Conservation (phyloP, 805 yeast genomes). For the Wickerhamomyces pijperi region DNA sequence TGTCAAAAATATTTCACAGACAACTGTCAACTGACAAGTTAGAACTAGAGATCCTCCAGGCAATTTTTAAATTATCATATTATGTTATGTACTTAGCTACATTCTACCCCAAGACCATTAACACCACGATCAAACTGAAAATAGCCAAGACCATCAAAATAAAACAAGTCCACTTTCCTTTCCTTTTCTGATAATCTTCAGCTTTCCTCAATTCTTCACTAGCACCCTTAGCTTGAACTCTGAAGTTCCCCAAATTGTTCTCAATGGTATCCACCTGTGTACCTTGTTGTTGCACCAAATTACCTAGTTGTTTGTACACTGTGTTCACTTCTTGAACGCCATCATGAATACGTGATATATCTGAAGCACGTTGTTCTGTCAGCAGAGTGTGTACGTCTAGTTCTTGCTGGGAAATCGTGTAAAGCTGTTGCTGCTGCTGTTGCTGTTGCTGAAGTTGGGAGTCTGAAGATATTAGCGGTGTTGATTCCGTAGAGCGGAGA, state of each 20-base stretch:
- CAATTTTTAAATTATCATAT: no score
- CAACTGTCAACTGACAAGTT: no score
- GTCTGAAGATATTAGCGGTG: conserved; percentile 12
- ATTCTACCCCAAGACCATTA: conserved; percentile 36
- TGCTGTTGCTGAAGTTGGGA: conserved; percentile 9
- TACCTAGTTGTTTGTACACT: conserved; percentile 72
- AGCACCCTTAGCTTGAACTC: conserved; percentile 59
- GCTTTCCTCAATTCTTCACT: conserved; percentile 63
- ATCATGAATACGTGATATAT: conserved; percentile 58
- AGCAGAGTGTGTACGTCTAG: conserved; percentile 52
- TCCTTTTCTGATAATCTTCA: conserved; percentile 57
- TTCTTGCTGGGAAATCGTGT: conserved; percentile 32
- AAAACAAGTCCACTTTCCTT: conserved; percentile 67
- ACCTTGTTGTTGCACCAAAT: conserved; percentile 76
- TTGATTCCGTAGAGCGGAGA: conserved; percentile 7
- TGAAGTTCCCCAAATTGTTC: conserved; percentile 56
- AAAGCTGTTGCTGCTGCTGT: conserved; percentile 26
- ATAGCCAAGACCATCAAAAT: conserved; percentile 47
- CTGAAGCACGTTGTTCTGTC: conserved; percentile 64
- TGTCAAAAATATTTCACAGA: no score
- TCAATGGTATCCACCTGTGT: conserved; percentile 76
- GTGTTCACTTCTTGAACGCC: conserved; percentile 81
- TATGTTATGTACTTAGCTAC: no score
- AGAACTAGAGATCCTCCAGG: no score
- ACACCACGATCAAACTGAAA: conserved; percentile 43